phyloP scores from a whole-genome alignment of 176 grass and related monocot species.

The Ampelocalamus luodianensis region DNA sequence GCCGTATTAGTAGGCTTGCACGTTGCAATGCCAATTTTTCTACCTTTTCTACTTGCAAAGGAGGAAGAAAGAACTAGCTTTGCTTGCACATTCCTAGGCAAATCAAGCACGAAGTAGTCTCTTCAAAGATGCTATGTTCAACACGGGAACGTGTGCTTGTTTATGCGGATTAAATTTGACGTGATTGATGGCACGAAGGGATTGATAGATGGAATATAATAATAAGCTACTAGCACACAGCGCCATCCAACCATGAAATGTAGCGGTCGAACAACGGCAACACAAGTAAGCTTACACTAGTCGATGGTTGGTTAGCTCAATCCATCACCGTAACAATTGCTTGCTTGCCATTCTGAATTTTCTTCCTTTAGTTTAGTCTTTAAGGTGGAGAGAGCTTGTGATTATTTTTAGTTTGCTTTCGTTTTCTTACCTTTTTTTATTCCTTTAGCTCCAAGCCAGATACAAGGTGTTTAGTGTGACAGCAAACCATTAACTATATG shows the following conservation, averaged over 20 bases:
- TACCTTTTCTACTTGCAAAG: background rate
- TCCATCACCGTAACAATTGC: background rate
- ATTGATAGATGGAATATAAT: background rate
- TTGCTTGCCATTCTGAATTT: conserved; percentile 26
- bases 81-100: background rate
- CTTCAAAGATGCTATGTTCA: conserved; percentile 18
- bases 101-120: background rate
- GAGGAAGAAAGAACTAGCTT: background rate
- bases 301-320: conserved; percentile 13
- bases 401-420: background rate
- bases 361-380: conserved; percentile 16
- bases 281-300: background rate
- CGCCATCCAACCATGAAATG: background rate
- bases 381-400: background rate
- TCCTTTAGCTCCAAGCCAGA: conserved; percentile 17
- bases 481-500: conserved; percentile 1
- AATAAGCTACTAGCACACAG: background rate
- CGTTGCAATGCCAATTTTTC: background rate
- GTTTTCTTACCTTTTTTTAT: background rate
- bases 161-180: background rate
- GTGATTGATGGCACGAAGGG: conserved; percentile 17
- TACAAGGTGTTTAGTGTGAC: conserved; percentile 27
- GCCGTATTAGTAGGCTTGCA: background rate
- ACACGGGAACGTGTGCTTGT: background rate
- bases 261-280: background rate